Percentiles rank a stretch among this genome's conserved stretches.
phyloP scores from a whole-genome alignment of 305 asterid species.

The Fraxinus xanthoxyloides region DNA sequence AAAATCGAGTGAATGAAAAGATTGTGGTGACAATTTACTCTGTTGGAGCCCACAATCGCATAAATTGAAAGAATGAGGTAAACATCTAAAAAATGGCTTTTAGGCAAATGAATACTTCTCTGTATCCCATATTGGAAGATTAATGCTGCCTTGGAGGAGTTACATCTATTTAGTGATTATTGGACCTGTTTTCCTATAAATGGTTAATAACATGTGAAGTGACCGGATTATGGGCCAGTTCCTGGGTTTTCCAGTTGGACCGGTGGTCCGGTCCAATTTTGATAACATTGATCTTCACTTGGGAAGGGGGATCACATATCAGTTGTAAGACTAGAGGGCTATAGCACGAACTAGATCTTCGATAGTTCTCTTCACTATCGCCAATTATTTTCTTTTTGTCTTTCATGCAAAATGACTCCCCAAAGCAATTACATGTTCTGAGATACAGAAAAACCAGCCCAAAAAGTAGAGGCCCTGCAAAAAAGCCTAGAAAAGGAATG shows the following conservation, averaged over 20 bases:
- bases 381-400: not conserved
- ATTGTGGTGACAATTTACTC: not conserved
- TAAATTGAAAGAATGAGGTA: not conserved
- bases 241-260: not conserved
- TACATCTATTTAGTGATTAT: not conserved
- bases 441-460: not conserved
- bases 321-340: not conserved
- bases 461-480: not conserved
- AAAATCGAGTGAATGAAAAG: not conserved
- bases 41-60: not conserved
- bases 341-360: not conserved
- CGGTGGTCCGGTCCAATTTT: not conserved
- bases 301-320: not conserved
- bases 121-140: not conserved
- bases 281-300: not conserved
- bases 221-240: not conserved
- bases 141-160: not conserved
- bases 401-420: not conserved
- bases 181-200: not conserved
- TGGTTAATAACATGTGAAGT: not conserved
- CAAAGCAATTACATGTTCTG: not conserved
- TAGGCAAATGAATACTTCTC: not conserved
- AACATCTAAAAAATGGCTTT: not conserved
- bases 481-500: not conserved
- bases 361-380: not conserved